Evolutionary conservation across 768 basidiomycete genomes (phyloP), one percentile per base, ranked within the genome.

Genomic region (Rubroboletus pulcherrimus): DNA sequence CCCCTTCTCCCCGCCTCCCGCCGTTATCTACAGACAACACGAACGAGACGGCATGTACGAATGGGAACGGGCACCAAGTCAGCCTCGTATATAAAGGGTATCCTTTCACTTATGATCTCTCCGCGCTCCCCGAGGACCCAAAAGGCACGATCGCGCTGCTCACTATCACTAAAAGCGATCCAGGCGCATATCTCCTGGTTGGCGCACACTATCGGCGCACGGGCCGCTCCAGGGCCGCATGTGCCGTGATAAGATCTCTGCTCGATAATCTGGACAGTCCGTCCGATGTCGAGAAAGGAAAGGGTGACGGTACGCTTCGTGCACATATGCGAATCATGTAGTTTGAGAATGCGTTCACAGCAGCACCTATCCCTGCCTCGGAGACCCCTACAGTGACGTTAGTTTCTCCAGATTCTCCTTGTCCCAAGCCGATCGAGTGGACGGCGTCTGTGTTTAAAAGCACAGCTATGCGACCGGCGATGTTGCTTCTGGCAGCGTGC

Each of bases 201-300:
- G 60, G 63, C 11, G 69, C 71, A 31, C 71, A 69, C 60, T 71
- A 71, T 58, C 66, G 69, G 55, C 67, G 71, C 38, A 71, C 69
- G 44, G 69, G 67, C 50, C 71, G 69, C 33, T 55, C 69, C 52
- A 61, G 59, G 51, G 69, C 69, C 49, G 69, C 69, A 12, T 53
- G 69, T 41, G 49, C 63, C 43, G 61, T 71, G 8, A 63, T 71
- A 35, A 61, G 60, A 58, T 67, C 67, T 4, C 53, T 71, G 12
- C 59, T 71, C 24, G 53, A 60, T 10, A 59, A 3, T 37, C 33
- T 65, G 31, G 54, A 58, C 35, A 42, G 6, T 24, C 35, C 37
- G 5, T 49, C 59, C 37, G 44, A 42, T 40, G 34, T 41, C 53
- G 58, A 68, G 29, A 63, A 66, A 51, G 55, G n/a, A 46, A 59